Percentiles rank a stretch among this genome's conserved stretches.
These are phyloP conservation scores for Hevea brasiliensis DNA, from an alignment of 345 rosid species.

Conservation along the genomic window DNA sequence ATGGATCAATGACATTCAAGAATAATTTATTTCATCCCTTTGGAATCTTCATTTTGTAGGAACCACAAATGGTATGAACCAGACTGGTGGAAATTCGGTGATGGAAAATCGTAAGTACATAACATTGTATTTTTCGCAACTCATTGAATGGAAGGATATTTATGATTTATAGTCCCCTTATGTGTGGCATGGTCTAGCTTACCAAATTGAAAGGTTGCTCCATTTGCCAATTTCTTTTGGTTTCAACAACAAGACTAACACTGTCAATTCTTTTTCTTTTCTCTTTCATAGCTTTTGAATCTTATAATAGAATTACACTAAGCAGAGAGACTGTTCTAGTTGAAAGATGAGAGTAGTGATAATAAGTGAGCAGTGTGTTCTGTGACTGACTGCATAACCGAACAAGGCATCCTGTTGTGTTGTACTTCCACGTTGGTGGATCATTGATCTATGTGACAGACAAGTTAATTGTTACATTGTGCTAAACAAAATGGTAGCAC, in stretches of 20 bases:
- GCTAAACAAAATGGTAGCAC: background rate
- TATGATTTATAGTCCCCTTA: conserved; percentile 1
- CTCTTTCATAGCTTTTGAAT: background rate
- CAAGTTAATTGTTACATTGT: background rate
- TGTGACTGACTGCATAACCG: background rate
- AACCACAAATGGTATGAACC: conserved; percentile 72
- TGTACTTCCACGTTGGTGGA: background rate
- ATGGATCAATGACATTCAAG: background rate
- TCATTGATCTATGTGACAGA: background rate
- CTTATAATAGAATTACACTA: background rate
- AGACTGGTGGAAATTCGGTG: conserved; percentile 97
- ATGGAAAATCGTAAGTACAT: conserved; percentile 64
- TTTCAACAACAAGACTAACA: background rate
- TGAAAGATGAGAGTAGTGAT: background rate
- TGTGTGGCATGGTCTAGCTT: background rate
- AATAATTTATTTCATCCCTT: background rate
- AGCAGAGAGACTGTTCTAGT: background rate
- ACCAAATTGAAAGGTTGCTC: background rate
- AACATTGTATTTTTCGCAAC: no score
- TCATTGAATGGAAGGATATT: background rate
- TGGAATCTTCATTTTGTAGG: conserved; percentile 37
- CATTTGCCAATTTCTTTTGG: background rate
- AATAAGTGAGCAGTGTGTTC: background rate
- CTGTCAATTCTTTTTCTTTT: background rate
- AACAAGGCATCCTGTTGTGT: background rate